Conservation (phyloP, 805 yeast genomes). For the Candida glaebosa region DNA sequence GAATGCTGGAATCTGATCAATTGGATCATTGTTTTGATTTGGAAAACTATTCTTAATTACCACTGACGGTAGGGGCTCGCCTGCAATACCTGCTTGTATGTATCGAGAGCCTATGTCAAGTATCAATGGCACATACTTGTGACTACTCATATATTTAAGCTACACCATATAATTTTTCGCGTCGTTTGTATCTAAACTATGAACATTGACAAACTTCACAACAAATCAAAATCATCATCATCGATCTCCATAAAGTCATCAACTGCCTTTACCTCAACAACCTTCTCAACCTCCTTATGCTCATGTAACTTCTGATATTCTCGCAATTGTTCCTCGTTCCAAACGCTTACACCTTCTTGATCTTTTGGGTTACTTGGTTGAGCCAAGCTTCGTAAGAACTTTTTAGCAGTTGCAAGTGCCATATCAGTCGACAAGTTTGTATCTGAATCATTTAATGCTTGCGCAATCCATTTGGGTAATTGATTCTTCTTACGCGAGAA, state of each 20-base stretch:
- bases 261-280: conserved; percentile 18
- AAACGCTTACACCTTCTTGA: conserved; percentile 91
- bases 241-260: conserved; percentile 45
- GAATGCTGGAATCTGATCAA: conserved; percentile 15
- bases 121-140: conserved; percentile 13
- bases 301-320: conserved; percentile 54
- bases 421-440: conserved; percentile 91
- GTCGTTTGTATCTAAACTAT: not conserved
- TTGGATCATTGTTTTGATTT: not conserved
- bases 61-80: conserved; percentile 17
- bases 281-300: conserved; percentile 17
- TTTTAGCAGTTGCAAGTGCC: conserved; percentile 94
- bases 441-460: conserved; percentile 88
- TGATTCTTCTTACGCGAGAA: conserved; percentile 83
- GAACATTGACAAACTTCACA: conserved; percentile 9
- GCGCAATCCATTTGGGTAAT: conserved; percentile 96
- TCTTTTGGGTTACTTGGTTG: conserved; percentile 89
- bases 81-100: conserved; percentile 24
- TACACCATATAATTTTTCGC: not conserved
- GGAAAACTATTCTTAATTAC: conserved; percentile 7
- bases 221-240: conserved; percentile 42
- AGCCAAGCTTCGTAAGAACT: conserved; percentile 87
- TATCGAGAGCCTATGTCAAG: conserved; percentile 14
- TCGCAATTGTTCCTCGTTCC: conserved; percentile 73
- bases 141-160: conserved; percentile 1